Evolutionary conservation across 257 asterid genomes (phyloP), one percentile per base, ranked within the genome.

Genomic region (Gynochthodes officinalis): DNA sequence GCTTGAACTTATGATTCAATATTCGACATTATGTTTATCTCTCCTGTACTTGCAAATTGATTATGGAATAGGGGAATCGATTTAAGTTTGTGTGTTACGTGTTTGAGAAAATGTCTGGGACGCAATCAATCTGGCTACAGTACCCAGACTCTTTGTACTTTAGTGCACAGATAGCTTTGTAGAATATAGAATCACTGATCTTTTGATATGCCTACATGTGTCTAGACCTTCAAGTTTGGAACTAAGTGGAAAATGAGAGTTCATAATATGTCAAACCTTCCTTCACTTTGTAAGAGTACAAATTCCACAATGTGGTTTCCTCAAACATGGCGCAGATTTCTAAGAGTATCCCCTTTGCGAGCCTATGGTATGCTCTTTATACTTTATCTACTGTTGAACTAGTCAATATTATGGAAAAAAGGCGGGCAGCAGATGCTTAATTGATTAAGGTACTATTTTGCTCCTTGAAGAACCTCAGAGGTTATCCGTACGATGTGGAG

Each of bases 401-500:
- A 67, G 69, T 53, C 58, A 7, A 18, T 42, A 52, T 39, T 25
- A 8, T 9, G 52, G 57, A 33, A 32, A n/a, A 11, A 50, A 33
- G 59, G 28, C 35, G 16, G 69, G 1, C 21, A 12, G 32, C 13
- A 32, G 50, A 63, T 69, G 35, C 52, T 69, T 4, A 5, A 69
- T 53, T 76, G 46, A 59, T 59, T 25, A n/a, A 28, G 55, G 7
- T 18, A 27, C 40, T 62, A 25, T 76, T 69, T 71, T 69, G 71
- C 25, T 15, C 72, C 10, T 49, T 75, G 71, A 79, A 91, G 96
- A 86, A 78, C 77, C 80, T 72, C 86, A 10, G 65, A 84, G 87
- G 83, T 74, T 81, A 69, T 75, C 83, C 2, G 44, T 89, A 62
- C 80, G 48, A 75, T 87, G 96, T 76, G 89, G 89, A 16, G 96